These are phyloP conservation scores for Dothideomycetidae sp. DNA, from an alignment of 2,329 filamentous ascomycete species.

Conservation along the genomic window DNA sequence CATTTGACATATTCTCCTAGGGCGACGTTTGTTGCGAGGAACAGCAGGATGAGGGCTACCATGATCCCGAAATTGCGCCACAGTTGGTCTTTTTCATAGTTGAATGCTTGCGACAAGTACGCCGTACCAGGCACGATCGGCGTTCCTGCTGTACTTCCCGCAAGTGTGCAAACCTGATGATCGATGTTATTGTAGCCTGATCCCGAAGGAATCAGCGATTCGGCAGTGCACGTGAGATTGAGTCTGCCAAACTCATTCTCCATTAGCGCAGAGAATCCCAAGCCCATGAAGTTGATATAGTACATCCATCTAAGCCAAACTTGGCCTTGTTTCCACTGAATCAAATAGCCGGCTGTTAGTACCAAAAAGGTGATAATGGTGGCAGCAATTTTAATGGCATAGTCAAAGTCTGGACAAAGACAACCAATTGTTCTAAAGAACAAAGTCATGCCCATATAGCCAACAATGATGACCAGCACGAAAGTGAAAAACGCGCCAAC, in stretches of 20 bases:
- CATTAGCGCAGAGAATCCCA: slow-evolving; percentile 68
- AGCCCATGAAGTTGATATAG: slow-evolving; percentile 60
- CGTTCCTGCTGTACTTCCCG: slow-evolving; percentile 55
- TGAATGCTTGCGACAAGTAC: slow-evolving; percentile 57
- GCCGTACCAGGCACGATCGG: slow-evolving; percentile 47
- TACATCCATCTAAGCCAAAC: slow-evolving; percentile 70
- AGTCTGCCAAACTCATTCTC: slow-evolving; percentile 68
- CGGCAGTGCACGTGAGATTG: slow-evolving; percentile 52
- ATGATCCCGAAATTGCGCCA: slow-evolving; percentile 83
- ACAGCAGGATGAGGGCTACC: slow-evolving; percentile 57
- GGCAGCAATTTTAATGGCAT: slow-evolving; percentile 66
- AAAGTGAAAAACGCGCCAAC: slow-evolving; percentile 68
- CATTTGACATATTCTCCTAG: slow-evolving; percentile 67
- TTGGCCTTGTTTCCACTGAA: slow-evolving; percentile 61
- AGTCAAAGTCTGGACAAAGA: slow-evolving; percentile 67
- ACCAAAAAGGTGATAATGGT: slow-evolving; percentile 71
- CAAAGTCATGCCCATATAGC: slow-evolving; percentile 49
- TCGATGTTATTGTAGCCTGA: slow-evolving; percentile 54
- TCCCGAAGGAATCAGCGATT: slow-evolving; percentile 58
- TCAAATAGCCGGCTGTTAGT: slow-evolving; percentile 68
- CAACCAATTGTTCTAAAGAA: slow-evolving; percentile 66
- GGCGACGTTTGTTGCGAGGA: slow-evolving; percentile 60
- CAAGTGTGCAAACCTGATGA: slow-evolving; percentile 67
- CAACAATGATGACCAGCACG: slow-evolving; percentile 36
- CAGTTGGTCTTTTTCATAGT: slow-evolving; percentile 50